Base-by-base conservation (phyloP, 257 asterid genomes). In the Scutellaria minor region DNA sequence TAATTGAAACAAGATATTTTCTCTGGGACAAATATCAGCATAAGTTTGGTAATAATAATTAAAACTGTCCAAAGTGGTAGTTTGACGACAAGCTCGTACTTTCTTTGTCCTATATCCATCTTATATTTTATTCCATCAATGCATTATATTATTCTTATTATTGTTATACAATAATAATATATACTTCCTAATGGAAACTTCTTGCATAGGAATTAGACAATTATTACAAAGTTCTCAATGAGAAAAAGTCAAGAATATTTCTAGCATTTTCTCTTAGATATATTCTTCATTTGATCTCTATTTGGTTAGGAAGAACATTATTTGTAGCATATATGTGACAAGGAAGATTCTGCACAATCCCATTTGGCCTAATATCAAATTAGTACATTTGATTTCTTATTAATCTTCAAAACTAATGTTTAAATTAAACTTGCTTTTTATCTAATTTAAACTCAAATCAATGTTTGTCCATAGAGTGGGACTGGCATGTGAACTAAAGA, bases 1-100 rank as follows among this genome's bases (percentile, higher is more conserved):
- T 31, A n/a, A 15, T 6, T 6, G 11, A 52, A 9, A 2, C 14
- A 1, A 44, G 67, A 58, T 70, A 70, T 70, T 70, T 60, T 70
- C 15, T 6, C 35, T 37, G 14, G 41, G 47, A 70, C 67, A 60
- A 68, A 68, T 11, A 60, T 50, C 40, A 37, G 13, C 63, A 71
- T 8, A 18, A 54, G 14, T 48, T 48, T 60, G 69, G 76, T 48
- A 39, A 47, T 47, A 59, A 27, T 9, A 46, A 31, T 31, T 20
- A 31, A 10, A 65, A 11, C 8, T 5, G 9, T 3, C 27, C 47
- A 24, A 66, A 12, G 45, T 11, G 59, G 31, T 48, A n/a, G 15
- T 37, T 31, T 66, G 72, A 20, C 27, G 10, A 6, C 58, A 31
- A 31, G 37, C 37, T 31, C 5, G 37, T 2, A 31, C 37, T 31